Percentiles rank a stretch among this genome's conserved stretches.
Conservation (phyloP, 2,329 filamentous ascomycete genomes). For the Fusarium clavum region DNA sequence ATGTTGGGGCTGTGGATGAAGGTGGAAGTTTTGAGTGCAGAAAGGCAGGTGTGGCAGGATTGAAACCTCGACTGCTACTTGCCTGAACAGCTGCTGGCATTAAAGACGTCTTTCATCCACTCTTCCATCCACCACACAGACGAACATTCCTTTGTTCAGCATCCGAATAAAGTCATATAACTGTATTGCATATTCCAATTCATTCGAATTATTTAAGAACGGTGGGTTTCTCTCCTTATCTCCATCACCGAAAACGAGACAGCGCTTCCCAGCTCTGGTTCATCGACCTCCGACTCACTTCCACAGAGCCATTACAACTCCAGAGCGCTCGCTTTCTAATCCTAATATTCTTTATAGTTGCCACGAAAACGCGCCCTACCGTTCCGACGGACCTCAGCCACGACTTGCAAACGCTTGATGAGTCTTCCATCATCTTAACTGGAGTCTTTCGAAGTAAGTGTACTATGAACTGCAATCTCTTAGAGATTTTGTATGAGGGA, state of each 20-base stretch:
- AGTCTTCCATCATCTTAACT: neutral
- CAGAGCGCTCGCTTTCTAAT: neutral
- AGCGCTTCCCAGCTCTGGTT: neutral
- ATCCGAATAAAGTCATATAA: neutral
- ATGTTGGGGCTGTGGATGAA: neutral
- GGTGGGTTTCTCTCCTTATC: neutral
- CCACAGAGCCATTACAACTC: neutral
- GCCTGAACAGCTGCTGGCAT: neutral
- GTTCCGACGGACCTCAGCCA: neutral
- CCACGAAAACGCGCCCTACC: neutral
- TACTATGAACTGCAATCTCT: neutral
- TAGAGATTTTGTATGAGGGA: accelerated
- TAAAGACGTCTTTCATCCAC: neutral
- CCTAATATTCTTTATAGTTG: neutral
- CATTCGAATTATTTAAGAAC: neutral
- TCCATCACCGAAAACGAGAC: neutral
- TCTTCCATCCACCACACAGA: neutral
- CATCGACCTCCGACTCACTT: neutral
- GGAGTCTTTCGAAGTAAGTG: neutral
- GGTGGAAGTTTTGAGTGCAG: neutral
- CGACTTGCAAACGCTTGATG: neutral
- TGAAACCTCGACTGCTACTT: neutral
- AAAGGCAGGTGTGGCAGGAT: neutral
- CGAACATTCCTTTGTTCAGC: neutral
- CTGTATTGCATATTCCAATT: neutral